Evolutionary conservation across 2,329 filamentous ascomycete species (phyloP).

Genomic region (Elsinoe arachidis): DNA sequence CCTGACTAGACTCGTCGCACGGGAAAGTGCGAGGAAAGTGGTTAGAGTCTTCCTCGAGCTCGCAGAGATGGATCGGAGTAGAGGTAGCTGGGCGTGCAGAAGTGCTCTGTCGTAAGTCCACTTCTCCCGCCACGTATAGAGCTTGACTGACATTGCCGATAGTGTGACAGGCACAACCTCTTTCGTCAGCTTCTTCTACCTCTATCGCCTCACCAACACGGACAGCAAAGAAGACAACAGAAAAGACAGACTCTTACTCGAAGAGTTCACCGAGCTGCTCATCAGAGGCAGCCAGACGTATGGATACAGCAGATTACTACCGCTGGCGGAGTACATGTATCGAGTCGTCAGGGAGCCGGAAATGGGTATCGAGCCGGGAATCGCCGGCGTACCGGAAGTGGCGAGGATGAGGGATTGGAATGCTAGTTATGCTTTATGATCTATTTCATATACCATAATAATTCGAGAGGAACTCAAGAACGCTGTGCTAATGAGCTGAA

Average conservation of each 20-base stretch:
- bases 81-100: conserved; percentile 3
- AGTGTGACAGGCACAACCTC: conserved; percentile 10
- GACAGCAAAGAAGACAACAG: neutral
- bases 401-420: conserved; percentile 7
- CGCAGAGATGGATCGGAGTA: neutral
- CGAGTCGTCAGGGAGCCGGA: conserved; percentile 2
- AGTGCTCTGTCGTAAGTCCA: neutral
- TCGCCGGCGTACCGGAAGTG: conserved; percentile 1
- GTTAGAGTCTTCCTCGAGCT: conserved; percentile 1
- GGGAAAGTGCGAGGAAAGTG: neutral
- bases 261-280: neutral
- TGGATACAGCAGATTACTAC: conserved; percentile 7
- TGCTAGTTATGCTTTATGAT: conserved; percentile 8
- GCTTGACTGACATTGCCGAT: neutral
- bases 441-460: neutral
- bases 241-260: neutral
- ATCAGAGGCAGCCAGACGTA: conserved; percentile 1
- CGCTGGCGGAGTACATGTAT: conserved; percentile 11
- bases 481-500: too few species aligned
- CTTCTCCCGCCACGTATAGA: too few species aligned
- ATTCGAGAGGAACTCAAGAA: too few species aligned
- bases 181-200: conserved; percentile 6
- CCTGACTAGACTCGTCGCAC: neutral
- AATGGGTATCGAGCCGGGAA: conserved; percentile 3
- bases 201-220: neutral